Conservation (phyloP, 2,329 filamentous ascomycete genomes). For the Verticillium nonalfalfae region DNA sequence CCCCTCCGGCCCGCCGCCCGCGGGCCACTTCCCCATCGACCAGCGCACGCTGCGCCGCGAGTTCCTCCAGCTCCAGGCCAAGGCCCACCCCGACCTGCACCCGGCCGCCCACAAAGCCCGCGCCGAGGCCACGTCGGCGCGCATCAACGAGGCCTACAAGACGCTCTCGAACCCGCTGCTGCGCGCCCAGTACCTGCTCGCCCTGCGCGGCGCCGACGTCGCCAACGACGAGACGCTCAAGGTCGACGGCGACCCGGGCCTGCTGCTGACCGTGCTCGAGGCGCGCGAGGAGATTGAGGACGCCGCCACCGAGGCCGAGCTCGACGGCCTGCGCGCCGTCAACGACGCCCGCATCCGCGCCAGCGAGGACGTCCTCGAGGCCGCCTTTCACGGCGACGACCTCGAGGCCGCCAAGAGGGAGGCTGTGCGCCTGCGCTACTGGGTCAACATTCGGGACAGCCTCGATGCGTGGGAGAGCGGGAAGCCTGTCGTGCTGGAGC, state of each 20-base stretch:
- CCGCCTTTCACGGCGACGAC: conserved; percentile 61
- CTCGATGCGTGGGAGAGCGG: conserved; percentile 81
- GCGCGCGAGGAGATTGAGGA: conserved; percentile 70
- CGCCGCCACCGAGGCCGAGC: conserved; percentile 58
- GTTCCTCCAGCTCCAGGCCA: conserved; percentile 77
- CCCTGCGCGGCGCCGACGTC: conserved; percentile 69
- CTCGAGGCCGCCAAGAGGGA: conserved; percentile 61
- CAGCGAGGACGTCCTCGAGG: conserved; percentile 57
- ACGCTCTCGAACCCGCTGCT: conserved; percentile 73
- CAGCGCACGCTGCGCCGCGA: conserved; percentile 66
- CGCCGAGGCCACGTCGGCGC: conserved; percentile 72
- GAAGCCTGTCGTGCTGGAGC: conserved; percentile 49
- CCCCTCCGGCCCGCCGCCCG: conserved; percentile 69
- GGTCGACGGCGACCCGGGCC: conserved; percentile 58
- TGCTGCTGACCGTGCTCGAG: conserved; percentile 77
- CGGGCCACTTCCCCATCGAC: conserved; percentile 70
- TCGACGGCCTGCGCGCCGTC: conserved; percentile 49
- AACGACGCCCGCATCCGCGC: conserved; percentile 63
- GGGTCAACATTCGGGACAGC: conserved; percentile 79
- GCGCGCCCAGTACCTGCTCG: conserved; percentile 83
- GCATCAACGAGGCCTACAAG: conserved; percentile 88
- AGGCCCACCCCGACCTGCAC: conserved; percentile 67
- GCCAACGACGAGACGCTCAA: conserved; percentile 71
- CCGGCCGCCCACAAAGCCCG: conserved; percentile 45
- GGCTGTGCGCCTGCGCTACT: conserved; percentile 77